phyloP scores from a whole-genome alignment of 1,284 basidiomycete genomes.

The Ustilago sp. region DNA sequence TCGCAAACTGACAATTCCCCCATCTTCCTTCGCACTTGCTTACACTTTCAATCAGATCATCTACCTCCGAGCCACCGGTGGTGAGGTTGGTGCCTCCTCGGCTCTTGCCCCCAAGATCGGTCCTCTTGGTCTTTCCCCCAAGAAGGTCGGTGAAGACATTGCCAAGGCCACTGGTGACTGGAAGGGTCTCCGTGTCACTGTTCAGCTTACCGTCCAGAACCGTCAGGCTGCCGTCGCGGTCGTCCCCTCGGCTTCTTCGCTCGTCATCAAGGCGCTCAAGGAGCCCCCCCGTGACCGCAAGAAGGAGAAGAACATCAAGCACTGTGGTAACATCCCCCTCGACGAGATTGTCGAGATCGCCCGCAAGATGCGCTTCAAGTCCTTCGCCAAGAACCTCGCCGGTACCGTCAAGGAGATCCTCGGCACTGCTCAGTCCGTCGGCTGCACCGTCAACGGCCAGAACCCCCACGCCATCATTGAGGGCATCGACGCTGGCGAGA shows the following conservation, averaged over 20 bases:
- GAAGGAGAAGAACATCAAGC: slow-evolving; percentile 99
- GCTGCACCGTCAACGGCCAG: slow-evolving; percentile 95
- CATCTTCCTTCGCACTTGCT: slow-evolving; percentile 2
- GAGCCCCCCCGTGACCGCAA: slow-evolving; percentile 99
- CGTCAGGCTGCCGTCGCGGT: slow-evolving; percentile 97
- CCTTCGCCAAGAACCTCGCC: slow-evolving; percentile 89
- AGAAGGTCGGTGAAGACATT: slow-evolving; percentile 99
- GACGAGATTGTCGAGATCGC: slow-evolving; percentile 97
- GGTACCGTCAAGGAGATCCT: slow-evolving; percentile 82
- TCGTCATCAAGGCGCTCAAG: slow-evolving; percentile 98
- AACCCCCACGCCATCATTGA: slow-evolving; percentile 96
- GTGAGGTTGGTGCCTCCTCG: slow-evolving; percentile 99
- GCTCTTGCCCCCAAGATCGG: slow-evolving; percentile 99
- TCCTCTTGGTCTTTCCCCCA: slow-evolving; percentile 99
- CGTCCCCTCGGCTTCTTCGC: slow-evolving; percentile 96
- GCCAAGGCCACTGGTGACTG: slow-evolving; percentile 98
- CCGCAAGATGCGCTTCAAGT: slow-evolving; percentile 96
- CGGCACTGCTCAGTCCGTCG: slow-evolving; percentile 80
- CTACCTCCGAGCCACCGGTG: slow-evolving; percentile 98
- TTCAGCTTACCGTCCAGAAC: slow-evolving; percentile 99
- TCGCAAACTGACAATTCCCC: slow-evolving; percentile 20
- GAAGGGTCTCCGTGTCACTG: slow-evolving; percentile 99
- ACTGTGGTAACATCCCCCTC: slow-evolving; percentile 92
- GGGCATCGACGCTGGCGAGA: slow-evolving; percentile 92
- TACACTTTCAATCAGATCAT: slow-evolving; percentile 77